Percentiles rank a stretch among this genome's conserved stretches.
phyloP scores from a whole-genome alignment of 768 basidiomycete species.

The Atractiella rhizophila region DNA sequence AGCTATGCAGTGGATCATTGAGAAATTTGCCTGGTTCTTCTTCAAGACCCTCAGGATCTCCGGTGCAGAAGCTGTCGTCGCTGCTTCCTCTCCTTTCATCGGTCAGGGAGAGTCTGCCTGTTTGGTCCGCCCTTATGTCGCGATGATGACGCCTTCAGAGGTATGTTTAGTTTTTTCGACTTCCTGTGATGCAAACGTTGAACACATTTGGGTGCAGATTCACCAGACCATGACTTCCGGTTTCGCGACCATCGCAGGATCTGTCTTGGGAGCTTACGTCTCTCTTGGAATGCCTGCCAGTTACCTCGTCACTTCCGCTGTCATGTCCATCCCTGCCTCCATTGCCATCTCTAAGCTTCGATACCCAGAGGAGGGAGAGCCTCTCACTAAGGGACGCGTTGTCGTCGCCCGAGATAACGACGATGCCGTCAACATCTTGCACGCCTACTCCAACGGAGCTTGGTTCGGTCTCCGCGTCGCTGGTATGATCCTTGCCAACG shows the following conservation, averaged over 20 bases:
- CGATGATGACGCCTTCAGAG: conserved; percentile 51
- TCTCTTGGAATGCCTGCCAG: conserved; percentile 27
- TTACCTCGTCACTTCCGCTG: conserved; percentile 47
- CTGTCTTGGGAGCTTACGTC: conserved; percentile 65
- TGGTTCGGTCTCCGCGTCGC: conserved; percentile 8
- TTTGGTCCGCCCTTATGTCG: conserved; percentile 29
- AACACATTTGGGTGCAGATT: background rate
- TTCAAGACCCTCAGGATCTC: conserved; percentile 74
- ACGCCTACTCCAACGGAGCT: conserved; percentile 58
- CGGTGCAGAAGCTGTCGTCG: conserved; percentile 83
- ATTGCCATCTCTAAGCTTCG: conserved; percentile 79
- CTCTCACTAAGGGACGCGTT: conserved; percentile 56
- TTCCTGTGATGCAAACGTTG: conserved; percentile 13
- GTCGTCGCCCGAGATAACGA: conserved; percentile 53
- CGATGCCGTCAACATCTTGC: conserved; percentile 47
- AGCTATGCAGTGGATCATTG: conserved; percentile 82
- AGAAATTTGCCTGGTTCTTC: conserved; percentile 78
- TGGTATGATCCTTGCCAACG: conserved; percentile 30
- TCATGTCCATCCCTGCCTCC: conserved; percentile 87
- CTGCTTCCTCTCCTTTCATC: conserved; percentile 77
- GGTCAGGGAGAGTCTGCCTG: conserved; percentile 76
- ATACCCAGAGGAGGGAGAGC: conserved; percentile 56
- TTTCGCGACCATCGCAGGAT: conserved; percentile 80
- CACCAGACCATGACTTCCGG: conserved; percentile 21
- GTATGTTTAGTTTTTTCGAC: no score